These are phyloP conservation scores for Kuraishia piskuri DNA, from an alignment of 805 yeast species.

Conservation along the genomic window DNA sequence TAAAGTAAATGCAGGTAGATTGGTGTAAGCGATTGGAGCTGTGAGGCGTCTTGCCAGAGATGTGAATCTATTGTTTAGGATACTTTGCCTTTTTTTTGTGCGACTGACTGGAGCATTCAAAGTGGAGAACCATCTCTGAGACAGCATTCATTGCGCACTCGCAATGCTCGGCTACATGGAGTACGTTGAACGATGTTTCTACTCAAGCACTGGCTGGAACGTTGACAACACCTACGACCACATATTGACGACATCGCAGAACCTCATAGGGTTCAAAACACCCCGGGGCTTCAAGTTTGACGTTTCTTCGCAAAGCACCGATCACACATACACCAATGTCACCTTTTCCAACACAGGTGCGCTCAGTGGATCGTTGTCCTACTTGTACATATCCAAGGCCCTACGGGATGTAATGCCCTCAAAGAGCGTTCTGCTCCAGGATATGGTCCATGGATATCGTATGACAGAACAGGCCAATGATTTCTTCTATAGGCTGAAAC, in stretches of 20 bases:
- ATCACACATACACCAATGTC: conserved; percentile 62
- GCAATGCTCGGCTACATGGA: conserved; percentile 82
- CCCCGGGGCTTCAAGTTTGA: conserved; percentile 62
- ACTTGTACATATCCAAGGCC: conserved; percentile 61
- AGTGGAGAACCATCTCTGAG: too few species aligned
- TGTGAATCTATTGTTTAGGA: too few species aligned
- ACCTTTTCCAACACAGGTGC: conserved; percentile 54
- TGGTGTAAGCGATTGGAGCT: not conserved
- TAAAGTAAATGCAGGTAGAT: not conserved
- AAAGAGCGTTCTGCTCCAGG: conserved; percentile 46
- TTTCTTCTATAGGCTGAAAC: not conserved
- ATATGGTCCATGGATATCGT: conserved; percentile 62
- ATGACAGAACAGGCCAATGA: conserved; percentile 36
- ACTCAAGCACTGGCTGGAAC: conserved; percentile 67
- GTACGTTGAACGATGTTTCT: conserved; percentile 66
- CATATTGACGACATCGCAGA: conserved; percentile 61
- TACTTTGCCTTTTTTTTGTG: too few species aligned
- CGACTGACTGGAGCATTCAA: too few species aligned
- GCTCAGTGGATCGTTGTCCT: conserved; percentile 77
- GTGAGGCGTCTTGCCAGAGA: too few species aligned
- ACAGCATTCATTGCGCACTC: not conserved
- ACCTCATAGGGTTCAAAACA: conserved; percentile 62
- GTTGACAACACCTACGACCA: conserved; percentile 70
- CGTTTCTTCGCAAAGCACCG: conserved; percentile 63
- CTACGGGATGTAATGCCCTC: conserved; percentile 44